Evolutionary conservation across 768 basidiomycete species (phyloP), one percentile per base, ranked within the genome.

Genomic region (Pluteus cervinus): DNA sequence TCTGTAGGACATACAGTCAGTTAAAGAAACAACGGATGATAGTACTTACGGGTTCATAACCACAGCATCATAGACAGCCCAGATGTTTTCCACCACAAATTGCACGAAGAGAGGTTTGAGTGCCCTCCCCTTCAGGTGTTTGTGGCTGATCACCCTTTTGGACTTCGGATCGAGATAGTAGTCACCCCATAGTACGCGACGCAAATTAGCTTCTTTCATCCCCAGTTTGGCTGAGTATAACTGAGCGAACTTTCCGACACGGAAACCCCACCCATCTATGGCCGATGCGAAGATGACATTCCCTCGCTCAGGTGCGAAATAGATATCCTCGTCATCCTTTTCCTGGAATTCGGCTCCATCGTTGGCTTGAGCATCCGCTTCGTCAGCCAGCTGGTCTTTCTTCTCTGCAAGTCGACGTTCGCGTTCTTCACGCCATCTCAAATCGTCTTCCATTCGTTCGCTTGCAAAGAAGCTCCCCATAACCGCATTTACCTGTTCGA

Each of bases 271-370:
- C 4, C 94, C 92, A 47, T 97, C 91, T 39, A 97, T 78, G 3
- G 94, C 96, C 21, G 86, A 91, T 1, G 93, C 87, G 54, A 99
- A 99, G 22, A 98, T 73, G 29, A 99, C 96, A 54, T 97, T 98
- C 14, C 96, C 96, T 36, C 78, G 75, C 53, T 92, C 89, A 0
- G 96, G 96, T 0, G 91, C 87, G 49, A 99, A 98, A 61, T 98
- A 98, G 38, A 98, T 82, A 57, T 93, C 90, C 56, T 94, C 92
- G 50, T 98, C 96, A 52, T 98, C 93, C 55, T 89, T 90, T 60
- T 99, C 96, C 51, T 91, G 80, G 57, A 87, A 98, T 32, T 76
- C 75, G 16, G 80, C 76, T 1, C 58, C 61, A 24, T 81, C 77
- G 37, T 84, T 71, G 14, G 72, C 64, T 11, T 68, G 53, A 0